These are phyloP conservation scores for Aurantiochytrium sp. DNA, from an alignment of 108 stramenopile genomes.

Conservation along the genomic window DNA sequence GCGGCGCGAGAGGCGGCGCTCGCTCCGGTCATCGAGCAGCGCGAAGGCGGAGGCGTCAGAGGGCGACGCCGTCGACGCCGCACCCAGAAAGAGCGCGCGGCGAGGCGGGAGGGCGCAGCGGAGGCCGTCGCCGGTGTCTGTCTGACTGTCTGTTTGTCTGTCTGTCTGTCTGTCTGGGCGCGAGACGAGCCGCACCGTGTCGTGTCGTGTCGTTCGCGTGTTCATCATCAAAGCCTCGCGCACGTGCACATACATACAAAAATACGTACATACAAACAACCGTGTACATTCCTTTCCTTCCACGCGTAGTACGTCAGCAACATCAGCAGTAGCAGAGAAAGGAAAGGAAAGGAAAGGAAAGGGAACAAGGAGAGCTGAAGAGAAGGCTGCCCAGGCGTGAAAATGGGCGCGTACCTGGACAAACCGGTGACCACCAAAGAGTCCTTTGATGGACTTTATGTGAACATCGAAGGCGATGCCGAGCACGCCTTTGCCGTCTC, in stretches of 20 bases:
- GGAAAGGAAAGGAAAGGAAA: neutral
- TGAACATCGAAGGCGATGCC: neutral
- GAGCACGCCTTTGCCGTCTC: constrained; percentile 57
- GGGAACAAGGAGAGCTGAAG: neutral
- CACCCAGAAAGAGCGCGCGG: too few species aligned
- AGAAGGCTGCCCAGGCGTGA: neutral
- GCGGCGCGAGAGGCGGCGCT: too few species aligned
- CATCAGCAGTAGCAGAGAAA: neutral
- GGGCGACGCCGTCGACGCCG: too few species aligned
- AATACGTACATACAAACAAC: neutral
- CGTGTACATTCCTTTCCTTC: neutral
- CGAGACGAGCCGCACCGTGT: neutral
- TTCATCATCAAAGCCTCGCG: neutral
- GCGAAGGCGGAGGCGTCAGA: too few species aligned
- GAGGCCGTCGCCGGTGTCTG: too few species aligned
- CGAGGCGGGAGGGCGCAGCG: too few species aligned
- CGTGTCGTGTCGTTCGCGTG: neutral
- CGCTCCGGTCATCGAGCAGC: too few species aligned
- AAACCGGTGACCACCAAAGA: neutral
- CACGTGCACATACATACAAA: neutral
- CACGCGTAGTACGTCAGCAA: neutral
- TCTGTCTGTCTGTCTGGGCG: neutral
- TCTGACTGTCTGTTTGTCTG: too few species aligned
- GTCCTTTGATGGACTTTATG: neutral
- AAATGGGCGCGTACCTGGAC: constrained; percentile 6